Conservation (phyloP, 768 basidiomycete species). For the Boletales sp. region DNA sequence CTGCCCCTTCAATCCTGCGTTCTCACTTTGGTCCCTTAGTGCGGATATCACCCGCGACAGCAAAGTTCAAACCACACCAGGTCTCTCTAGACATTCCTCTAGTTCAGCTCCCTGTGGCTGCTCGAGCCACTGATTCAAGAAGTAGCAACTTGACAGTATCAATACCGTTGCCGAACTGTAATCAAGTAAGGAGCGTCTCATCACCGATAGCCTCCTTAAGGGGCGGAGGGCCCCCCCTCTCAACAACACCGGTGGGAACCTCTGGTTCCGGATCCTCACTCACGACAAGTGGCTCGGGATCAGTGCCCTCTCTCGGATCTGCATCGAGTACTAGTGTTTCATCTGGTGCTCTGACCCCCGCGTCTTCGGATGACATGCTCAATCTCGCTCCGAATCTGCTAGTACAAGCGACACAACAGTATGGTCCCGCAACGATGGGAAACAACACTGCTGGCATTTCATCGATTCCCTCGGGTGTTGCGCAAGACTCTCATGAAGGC, state of each 20-base stretch:
- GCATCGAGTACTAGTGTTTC: conserved; percentile 43
- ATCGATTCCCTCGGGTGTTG: conserved; percentile 33
- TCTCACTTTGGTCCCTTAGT: conserved; percentile 40
- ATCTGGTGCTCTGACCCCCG: conserved; percentile 47
- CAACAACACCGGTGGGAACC: conserved; percentile 32
- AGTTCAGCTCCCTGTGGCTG: conserved; percentile 39
- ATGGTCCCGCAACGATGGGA: conserved; percentile 34
- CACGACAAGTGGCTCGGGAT: conserved; percentile 43
- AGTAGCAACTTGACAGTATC: conserved; percentile 43
- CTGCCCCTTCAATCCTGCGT: conserved; percentile 24
- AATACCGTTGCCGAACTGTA: conserved; percentile 43
- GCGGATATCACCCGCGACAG: conserved; percentile 88
- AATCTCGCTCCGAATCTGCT: conserved; percentile 44
- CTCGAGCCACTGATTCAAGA: conserved; percentile 29
- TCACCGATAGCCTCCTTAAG: conserved; percentile 55
- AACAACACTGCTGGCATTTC: conserved; percentile 24
- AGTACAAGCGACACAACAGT: conserved; percentile 48
- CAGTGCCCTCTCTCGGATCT: conserved; percentile 51
- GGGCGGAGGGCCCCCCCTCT: conserved; percentile 18
- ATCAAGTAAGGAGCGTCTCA: conserved; percentile 63
- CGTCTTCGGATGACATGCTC: conserved; percentile 52
- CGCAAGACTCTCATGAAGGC: conserved; percentile 41
- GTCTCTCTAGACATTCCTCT: conserved; percentile 44
- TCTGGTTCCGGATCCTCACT: conserved; percentile 49
- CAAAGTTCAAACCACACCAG: conserved; percentile 71